A percentile compares a stretch with the other conserved stretches of the same genome.
These are phyloP conservation scores for Aspergillus nanangensis DNA, from an alignment of 495 filamentous ascomycete genomes.

Conservation along the genomic window DNA sequence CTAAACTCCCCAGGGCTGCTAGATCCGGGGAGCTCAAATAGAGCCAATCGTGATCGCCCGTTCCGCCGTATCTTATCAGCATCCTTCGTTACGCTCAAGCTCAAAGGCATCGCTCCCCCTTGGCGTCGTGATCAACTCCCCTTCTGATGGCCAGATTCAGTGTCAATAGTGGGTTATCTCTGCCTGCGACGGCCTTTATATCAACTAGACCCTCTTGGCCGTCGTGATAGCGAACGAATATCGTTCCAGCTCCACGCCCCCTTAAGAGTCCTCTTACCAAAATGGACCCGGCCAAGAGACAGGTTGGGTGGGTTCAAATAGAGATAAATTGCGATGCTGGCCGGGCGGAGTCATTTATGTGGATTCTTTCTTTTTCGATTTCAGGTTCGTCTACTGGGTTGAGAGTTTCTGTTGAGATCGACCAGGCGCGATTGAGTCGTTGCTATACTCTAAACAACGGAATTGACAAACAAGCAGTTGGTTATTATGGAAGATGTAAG, in stretches of 20 bases:
- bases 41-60: neutral
- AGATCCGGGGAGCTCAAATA: neutral
- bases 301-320: neutral
- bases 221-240: neutral
- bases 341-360: neutral
- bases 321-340: neutral
- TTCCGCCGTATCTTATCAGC: neutral
- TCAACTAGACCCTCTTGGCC: neutral
- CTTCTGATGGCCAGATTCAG: neutral
- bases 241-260: neutral
- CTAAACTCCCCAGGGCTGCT: conserved; percentile 1
- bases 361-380: no score
- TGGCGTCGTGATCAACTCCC: neutral
- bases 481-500: no score
- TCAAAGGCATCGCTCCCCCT: neutral
- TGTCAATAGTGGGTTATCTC: no score
- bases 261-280: neutral
- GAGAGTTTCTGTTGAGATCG: no score
- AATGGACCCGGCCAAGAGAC: neutral
- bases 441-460: no score
- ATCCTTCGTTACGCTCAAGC: neutral
- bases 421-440: no score
- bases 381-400: no score
- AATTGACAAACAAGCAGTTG: no score
- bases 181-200: no score